These are phyloP conservation scores for Pseudognaphalium luteoalbum DNA, from an alignment of 129 eudicot genomes.

Conservation along the genomic window DNA sequence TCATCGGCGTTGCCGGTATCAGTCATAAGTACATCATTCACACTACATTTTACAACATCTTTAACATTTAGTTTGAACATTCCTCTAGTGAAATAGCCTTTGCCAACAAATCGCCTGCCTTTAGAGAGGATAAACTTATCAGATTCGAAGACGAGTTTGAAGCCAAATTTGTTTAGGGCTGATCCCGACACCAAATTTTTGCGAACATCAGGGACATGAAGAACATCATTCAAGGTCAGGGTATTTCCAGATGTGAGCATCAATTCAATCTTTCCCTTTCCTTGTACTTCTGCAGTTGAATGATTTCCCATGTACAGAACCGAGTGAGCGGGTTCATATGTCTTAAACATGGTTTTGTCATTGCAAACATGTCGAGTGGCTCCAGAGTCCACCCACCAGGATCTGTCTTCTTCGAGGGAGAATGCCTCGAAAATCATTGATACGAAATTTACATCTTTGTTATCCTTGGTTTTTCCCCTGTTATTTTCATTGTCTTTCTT, in stretches of 20 bases:
- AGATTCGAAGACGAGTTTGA: no score
- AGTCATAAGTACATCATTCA: no score
- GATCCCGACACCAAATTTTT: not conserved
- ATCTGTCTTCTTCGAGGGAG: not conserved
- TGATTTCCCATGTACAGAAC: not conserved
- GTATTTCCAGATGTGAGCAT: not conserved
- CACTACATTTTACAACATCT: no score
- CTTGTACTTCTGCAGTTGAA: not conserved
- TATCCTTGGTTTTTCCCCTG: not conserved
- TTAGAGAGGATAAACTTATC: no score
- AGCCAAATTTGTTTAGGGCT: no score
- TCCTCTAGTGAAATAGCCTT: no score
- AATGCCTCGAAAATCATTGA: not conserved
- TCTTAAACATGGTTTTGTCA: not conserved
- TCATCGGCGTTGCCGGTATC: not conserved
- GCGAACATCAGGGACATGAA: conserved; percentile 5
- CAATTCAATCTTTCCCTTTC: not conserved
- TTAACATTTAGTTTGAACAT: no score
- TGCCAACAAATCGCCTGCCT: no score
- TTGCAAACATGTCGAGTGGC: not conserved
- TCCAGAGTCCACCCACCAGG: not conserved
- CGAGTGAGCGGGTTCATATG: not conserved
- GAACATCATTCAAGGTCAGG: not conserved
- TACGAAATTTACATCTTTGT: not conserved
- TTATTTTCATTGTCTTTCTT: not conserved